phyloP scores from a whole-genome alignment of 163 green algal species.

The Scenedesmus sp. region DNA sequence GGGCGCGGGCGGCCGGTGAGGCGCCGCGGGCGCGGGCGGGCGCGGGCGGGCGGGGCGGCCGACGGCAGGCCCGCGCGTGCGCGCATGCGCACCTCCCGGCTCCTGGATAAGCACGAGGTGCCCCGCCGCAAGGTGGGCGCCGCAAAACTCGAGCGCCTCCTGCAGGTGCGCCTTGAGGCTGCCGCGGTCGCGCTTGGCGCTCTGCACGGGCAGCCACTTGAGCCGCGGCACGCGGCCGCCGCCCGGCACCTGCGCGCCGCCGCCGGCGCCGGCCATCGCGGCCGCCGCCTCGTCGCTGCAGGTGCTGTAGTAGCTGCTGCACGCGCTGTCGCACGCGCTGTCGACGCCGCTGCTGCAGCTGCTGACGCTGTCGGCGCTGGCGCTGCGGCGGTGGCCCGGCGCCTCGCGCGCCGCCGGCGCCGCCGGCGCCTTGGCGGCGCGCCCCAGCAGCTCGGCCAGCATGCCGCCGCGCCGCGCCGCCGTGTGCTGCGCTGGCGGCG shows the following conservation, averaged over 20 bases:
- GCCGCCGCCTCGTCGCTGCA: neutral
- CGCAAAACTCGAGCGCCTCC: slow-evolving; percentile 69
- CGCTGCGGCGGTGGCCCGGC: neutral
- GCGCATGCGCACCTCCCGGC: slow-evolving; percentile 55
- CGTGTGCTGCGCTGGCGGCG: slow-evolving; percentile 8
- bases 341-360: slow-evolving; percentile 22
- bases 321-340: neutral
- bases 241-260: neutral
- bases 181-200: slow-evolving; percentile 64
- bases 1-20: neutral
- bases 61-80: too few species aligned
- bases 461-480: too few species aligned
- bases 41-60: too few species aligned
- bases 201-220: slow-evolving; percentile 66
- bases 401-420: neutral
- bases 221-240: slow-evolving; percentile 15
- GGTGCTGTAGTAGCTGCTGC: slow-evolving; percentile 19
- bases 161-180: slow-evolving; percentile 61
- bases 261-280: neutral
- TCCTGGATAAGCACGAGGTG: slow-evolving; percentile 74
- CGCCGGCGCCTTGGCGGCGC: neutral
- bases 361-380: slow-evolving; percentile 24
- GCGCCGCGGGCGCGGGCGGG: too few species aligned
- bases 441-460: slow-evolving; percentile 17
- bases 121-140: slow-evolving; percentile 58